A percentile compares a stretch with the other conserved stretches of the same genome.
phyloP scores from a whole-genome alignment of 2,329 filamentous ascomycete species.

The Exophiala sp. region DNA sequence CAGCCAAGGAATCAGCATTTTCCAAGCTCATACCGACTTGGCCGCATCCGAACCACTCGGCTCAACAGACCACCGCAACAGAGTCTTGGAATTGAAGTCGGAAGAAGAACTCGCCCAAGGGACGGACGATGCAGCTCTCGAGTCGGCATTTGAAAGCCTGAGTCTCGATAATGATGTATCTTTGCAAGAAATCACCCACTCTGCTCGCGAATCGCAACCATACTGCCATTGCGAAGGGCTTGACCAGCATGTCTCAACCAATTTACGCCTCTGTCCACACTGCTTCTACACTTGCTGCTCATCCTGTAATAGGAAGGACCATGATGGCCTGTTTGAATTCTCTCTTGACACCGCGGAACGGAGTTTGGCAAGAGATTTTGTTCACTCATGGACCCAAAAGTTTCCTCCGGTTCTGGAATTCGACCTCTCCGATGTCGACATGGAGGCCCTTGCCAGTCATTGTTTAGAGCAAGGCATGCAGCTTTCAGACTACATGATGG shows the following conservation, averaged over 20 bases:
- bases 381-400: background rate
- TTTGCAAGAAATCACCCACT: background rate
- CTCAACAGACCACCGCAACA: too few relatives aligned
- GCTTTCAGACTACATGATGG: background rate
- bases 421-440: background rate
- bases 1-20: constrained; percentile 1
- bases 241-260: constrained; percentile 34
- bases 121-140: too few relatives aligned
- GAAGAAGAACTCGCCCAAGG: too few relatives aligned
- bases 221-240: constrained; percentile 59
- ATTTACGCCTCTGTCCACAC: constrained; percentile 9
- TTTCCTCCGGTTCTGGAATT: constrained; percentile 9
- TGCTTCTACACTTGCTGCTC: constrained; percentile 23
- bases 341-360: background rate
- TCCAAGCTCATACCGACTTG: background rate
- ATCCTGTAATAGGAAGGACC: constrained; percentile 16
- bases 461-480: too few relatives aligned
- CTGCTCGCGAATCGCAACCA: constrained; percentile 30
- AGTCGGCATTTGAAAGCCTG: background rate
- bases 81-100: too few relatives aligned
- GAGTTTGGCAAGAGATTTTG: constrained; percentile 2
- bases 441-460: too few relatives aligned
- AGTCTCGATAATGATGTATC: background rate
- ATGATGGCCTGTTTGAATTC: constrained; percentile 7
- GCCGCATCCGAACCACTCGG: too few relatives aligned